Evolutionary conservation across 1,284 basidiomycete species (phyloP), one percentile per base, ranked within the genome.

Genomic region (Cryptococcus floricola): DNA sequence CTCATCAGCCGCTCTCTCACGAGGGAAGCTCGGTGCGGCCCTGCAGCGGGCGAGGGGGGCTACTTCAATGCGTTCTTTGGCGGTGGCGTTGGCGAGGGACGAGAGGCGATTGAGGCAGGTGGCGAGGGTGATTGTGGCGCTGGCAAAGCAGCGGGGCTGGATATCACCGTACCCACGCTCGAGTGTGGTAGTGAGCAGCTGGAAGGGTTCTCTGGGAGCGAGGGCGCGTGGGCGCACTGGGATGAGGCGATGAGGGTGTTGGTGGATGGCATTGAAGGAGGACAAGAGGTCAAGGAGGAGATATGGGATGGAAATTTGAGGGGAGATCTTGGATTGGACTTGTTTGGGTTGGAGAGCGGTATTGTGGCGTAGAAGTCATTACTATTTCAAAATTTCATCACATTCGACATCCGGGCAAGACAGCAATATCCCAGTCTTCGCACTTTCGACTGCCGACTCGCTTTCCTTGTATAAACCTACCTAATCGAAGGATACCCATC

Each of bases 31-130:
- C 53, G 62, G 54, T 50, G 47, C 47, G 71, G 68, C 71, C 71
- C 71, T 67, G 71, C 71, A 73, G 71, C 71, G 71, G 71, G 71
- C 66, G 71, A 73, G 61, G 68, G 64, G 59, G 53, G 63, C 57
- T 56, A 53, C 51, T 50, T 50, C 48, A 53, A 41, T 18, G 46
- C 37, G 48, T 47, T 56, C 38, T 51, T 56, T 58, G 58, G 49
- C 57, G 57, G 52, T 59, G 56, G 55, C 60, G 45, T 19, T 53
- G 52, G 45, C 19, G 53, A 61, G 54, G 63, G 62, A 63, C 48
- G 25, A 53, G 52, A 39, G 19, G 43, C 52, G 68, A 49, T 45
- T 73, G 66, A 56, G 51, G 46, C 53, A 54, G 49, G 67, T 72
- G 57, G 71, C 70, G 47, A 62, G 67, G 58, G 60, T 73, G 54